phyloP scores from a whole-genome alignment of 495 filamentous ascomycete species.

The Collariella sp. region DNA sequence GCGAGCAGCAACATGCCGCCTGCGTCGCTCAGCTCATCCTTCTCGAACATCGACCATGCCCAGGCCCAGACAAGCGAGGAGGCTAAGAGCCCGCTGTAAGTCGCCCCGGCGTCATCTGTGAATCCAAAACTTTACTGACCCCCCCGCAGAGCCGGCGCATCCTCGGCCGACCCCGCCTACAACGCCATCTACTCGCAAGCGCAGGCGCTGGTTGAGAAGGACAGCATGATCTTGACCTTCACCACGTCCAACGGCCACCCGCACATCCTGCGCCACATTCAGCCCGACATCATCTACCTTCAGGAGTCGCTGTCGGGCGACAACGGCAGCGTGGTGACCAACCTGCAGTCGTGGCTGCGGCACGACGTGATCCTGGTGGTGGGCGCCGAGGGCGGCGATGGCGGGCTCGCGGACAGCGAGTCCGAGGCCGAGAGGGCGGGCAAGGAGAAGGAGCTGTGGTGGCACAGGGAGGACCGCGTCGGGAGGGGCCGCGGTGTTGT shows the following conservation, averaged over 20 bases:
- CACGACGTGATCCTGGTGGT: slow-evolving; percentile 74
- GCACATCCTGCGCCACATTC: slow-evolving; percentile 74
- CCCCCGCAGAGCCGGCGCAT: slow-evolving; percentile 22
- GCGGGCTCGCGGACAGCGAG: slow-evolving; percentile 83
- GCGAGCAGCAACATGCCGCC: slow-evolving; percentile 43
- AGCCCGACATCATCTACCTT: slow-evolving; percentile 75
- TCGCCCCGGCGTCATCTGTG: slow-evolving; percentile 1
- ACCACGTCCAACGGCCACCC: slow-evolving; percentile 67
- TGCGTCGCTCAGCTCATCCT: slow-evolving; percentile 70
- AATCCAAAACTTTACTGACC: slow-evolving; percentile 9
- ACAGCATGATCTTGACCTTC: slow-evolving; percentile 80
- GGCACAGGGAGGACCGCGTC: slow-evolving; percentile 70
- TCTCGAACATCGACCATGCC: slow-evolving; percentile 75
- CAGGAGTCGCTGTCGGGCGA: slow-evolving; percentile 69
- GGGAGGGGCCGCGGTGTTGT: slow-evolving; percentile 80
- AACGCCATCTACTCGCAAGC: slow-evolving; percentile 70
- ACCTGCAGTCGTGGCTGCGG: slow-evolving; percentile 75
- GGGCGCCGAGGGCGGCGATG: slow-evolving; percentile 72
- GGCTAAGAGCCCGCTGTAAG: slow-evolving; percentile 45
- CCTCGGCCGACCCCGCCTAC: slow-evolving; percentile 50
- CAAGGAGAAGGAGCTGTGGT: slow-evolving; percentile 59
- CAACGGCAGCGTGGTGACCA: slow-evolving; percentile 57
- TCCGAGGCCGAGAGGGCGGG: slow-evolving; percentile 58
- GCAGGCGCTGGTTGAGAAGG: slow-evolving; percentile 65
- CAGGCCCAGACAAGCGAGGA: slow-evolving; percentile 60